phyloP scores from a whole-genome alignment of 306 rosid genomes.

The Acacia acuminata region DNA sequence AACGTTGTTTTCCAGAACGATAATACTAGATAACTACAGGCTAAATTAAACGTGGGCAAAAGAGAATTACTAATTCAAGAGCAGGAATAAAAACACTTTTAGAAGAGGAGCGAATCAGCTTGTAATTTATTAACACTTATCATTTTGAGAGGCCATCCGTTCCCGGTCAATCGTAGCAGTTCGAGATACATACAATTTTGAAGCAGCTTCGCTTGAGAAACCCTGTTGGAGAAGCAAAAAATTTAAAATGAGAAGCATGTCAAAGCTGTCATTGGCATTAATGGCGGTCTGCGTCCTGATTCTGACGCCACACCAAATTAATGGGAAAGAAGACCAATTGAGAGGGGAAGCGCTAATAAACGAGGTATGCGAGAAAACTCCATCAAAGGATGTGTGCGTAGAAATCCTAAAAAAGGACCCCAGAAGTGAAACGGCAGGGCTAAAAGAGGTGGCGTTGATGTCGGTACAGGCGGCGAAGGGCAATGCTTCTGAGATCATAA shows the following conservation, averaged over 20 bases:
- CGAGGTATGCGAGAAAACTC: neutral
- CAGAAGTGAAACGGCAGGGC: neutral
- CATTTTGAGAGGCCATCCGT: neutral
- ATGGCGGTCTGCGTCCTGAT: neutral
- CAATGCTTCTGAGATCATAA: conserved; percentile 22
- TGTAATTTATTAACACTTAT: neutral
- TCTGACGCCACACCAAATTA: conserved; percentile 9
- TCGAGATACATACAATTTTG: neutral
- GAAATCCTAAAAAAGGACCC: conserved; percentile 1
- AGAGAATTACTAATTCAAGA: neutral
- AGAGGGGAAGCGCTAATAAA: neutral
- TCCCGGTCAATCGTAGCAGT: neutral
- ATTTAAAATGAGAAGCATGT: neutral
- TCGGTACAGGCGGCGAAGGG: conserved; percentile 8
- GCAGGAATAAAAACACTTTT: neutral
- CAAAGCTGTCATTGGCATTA: neutral
- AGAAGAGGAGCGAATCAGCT: neutral
- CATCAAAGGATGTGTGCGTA: neutral
- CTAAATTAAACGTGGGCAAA: neutral
- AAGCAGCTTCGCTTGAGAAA: neutral
- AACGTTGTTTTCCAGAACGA: neutral
- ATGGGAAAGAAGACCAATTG: neutral
- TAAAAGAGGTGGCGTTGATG: conserved; percentile 19
- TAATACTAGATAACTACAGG: neutral
- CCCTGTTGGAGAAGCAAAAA: neutral